Percentiles rank a stretch among this genome's conserved stretches.
phyloP scores from a whole-genome alignment of 768 basidiomycete species.

The Sporobolomyces pararoseus region DNA sequence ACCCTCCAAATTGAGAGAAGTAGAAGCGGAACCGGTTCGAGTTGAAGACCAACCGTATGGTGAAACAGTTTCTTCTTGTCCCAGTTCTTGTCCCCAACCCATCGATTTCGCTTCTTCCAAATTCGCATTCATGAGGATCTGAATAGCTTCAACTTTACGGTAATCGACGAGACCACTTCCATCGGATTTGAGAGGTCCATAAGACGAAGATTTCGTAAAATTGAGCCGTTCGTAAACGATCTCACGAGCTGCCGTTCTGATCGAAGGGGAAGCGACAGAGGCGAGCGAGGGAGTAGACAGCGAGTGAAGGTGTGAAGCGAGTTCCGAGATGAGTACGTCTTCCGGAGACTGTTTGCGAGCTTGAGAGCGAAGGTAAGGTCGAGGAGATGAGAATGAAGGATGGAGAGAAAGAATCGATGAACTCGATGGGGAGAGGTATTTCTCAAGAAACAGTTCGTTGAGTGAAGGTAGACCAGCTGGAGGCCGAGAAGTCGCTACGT shows the following conservation, averaged over 20 bases:
- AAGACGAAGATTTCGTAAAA: neutral
- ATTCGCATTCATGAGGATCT: slow-evolving; percentile 5
- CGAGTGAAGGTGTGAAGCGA: slow-evolving; percentile 23
- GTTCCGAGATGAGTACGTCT: slow-evolving; percentile 1
- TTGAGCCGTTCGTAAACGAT: slow-evolving; percentile 27
- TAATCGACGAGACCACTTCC: slow-evolving; percentile 19
- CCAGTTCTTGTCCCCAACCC: neutral
- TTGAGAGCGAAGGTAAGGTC: neutral
- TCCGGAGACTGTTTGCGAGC: neutral
- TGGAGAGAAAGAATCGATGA: slow-evolving; percentile 4
- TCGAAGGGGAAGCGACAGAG: neutral
- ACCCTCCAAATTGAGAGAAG: neutral
- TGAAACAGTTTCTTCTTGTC: neutral
- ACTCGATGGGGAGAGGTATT: neutral
- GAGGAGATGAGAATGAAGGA: neutral
- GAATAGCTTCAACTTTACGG: slow-evolving; percentile 25
- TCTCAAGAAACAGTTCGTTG: slow-evolving; percentile 14
- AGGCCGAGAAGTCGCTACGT: slow-evolving; percentile 11
- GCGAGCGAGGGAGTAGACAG: slow-evolving; percentile 19
- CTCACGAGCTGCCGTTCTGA: slow-evolving; percentile 19
- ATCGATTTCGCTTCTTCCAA: slow-evolving; percentile 3
- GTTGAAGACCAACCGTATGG: slow-evolving; percentile 14
- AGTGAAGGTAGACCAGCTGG: neutral
- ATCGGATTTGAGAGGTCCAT: slow-evolving; percentile 21
- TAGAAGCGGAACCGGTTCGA: neutral